Evolutionary conservation across 805 yeast species (phyloP), one percentile per base, ranked within the genome.

Genomic region (Schizosaccharomyces cryophilus): DNA sequence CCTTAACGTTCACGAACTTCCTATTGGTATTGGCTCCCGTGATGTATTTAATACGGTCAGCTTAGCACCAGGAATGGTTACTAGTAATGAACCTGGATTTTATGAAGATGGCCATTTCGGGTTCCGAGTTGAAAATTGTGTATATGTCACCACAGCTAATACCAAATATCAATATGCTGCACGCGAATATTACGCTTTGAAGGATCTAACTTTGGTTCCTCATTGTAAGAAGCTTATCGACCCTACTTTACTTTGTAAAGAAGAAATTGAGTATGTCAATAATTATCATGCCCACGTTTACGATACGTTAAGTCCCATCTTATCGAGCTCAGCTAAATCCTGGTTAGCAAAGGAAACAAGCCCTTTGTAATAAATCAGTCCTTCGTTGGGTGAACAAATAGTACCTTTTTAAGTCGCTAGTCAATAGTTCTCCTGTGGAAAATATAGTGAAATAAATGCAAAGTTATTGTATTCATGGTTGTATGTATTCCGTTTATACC

Each of bases 71-170:
- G 96, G 96, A 4, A 86, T 83, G 66, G 77, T 89, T 29, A 73
- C 87, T 51, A 83, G 94, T 60, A 89, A 89, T 72, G 98, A 93
- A 71, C 98, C 98, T 0, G 98, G 98, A 0, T 90, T 75, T 70
- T 93, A 93, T 70, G 80, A 83, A 64, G 95, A 87, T 66, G 90
- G 89, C n/a, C 81, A 83, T 63, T 88, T 79, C 70, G 98, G 98
- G 11, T 79, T 90, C 63, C 77, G 98, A 65, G 80, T 93, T 61
- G 98, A 93, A 71, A 85, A 87, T 69, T 89, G 88, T 66, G 70
- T 93, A 55, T 75, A 83, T 59, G 80, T 82, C 21, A 73, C 73
- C 62, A 73, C 70, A 35, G 72, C 72, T 26, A 71, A 73, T 3
- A 74, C 74, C 64, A 62, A 65, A 38, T 63, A 69, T 66, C 77